Evolutionary conservation across 108 stramenopile species (phyloP).

Genomic region (Pseudonitzschia multiseries): DNA sequence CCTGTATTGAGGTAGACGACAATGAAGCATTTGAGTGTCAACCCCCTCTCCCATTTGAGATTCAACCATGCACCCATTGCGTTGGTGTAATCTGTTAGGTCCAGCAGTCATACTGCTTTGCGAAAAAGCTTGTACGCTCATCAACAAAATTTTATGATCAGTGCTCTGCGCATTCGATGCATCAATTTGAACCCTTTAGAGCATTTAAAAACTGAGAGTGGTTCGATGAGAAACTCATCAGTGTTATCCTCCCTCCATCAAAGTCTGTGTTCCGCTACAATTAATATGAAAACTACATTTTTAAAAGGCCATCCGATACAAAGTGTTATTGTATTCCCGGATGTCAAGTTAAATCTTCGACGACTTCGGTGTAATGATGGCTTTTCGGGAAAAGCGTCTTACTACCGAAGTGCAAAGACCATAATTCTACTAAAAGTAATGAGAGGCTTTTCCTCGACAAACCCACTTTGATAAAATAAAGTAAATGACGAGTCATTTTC

Average conservation of each 20-base stretch:
- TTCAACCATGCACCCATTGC: not conserved
- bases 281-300: not conserved
- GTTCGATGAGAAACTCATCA: not conserved
- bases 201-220: not conserved
- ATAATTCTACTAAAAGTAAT: not conserved
- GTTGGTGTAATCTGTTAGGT: not conserved
- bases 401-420: not conserved
- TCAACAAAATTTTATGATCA: not conserved
- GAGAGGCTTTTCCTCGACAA: not conserved
- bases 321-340: not conserved
- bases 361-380: not conserved
- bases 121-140: not conserved
- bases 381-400: not conserved
- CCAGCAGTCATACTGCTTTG: not conserved
- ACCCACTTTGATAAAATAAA: not conserved
- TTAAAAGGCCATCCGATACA: no score
- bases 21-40: not conserved
- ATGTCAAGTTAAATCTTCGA: not conserved
- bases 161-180: not conserved
- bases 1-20: not conserved
- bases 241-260: not conserved
- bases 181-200: not conserved
- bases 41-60: not conserved
- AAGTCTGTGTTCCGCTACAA: not conserved
- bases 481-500: not conserved